A percentile compares a stretch with the other conserved stretches of the same genome.
Conservation (phyloP, 345 rosid species). For the Populus simonii region DNA sequence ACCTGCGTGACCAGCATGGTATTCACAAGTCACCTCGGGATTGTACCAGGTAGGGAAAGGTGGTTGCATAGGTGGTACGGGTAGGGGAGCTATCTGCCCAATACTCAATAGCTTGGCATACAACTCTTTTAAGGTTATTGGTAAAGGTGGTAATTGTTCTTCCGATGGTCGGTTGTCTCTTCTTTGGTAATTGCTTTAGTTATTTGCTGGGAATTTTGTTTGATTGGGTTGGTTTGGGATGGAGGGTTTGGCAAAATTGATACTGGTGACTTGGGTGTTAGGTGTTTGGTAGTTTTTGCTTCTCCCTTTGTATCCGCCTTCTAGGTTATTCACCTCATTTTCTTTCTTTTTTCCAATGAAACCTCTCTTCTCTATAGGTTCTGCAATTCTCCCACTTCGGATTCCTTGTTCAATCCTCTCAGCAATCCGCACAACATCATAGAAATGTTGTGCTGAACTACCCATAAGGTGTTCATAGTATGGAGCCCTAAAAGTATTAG, state of each 20-base stretch:
- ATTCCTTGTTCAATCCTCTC: not conserved
- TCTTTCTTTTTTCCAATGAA: too few relatives aligned
- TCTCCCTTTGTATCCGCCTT: not conserved
- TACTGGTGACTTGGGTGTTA: not conserved
- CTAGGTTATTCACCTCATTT: not conserved
- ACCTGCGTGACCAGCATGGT: not conserved
- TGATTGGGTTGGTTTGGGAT: too few relatives aligned
- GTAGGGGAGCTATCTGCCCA: not conserved
- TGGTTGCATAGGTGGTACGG: not conserved
- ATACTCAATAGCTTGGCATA: not conserved
- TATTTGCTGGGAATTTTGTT: not conserved
- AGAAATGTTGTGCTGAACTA: not conserved
- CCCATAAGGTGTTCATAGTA: not conserved
- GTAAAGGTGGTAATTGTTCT: not conserved
- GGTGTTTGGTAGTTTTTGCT: not conserved
- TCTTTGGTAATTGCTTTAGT: rapidly evolving
- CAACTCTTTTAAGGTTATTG: too few relatives aligned
- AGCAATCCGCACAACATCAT: not conserved
- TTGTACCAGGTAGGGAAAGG: not conserved
- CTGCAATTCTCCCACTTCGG: not conserved
- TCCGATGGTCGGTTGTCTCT: not conserved
- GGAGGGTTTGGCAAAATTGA: not conserved
- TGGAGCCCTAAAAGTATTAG: not conserved
- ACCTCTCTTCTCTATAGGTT: not conserved
- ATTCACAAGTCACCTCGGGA: not conserved